These are phyloP conservation scores for Talaromyces thailandensis DNA, from an alignment of 495 filamentous ascomycete species.

Conservation along the genomic window DNA sequence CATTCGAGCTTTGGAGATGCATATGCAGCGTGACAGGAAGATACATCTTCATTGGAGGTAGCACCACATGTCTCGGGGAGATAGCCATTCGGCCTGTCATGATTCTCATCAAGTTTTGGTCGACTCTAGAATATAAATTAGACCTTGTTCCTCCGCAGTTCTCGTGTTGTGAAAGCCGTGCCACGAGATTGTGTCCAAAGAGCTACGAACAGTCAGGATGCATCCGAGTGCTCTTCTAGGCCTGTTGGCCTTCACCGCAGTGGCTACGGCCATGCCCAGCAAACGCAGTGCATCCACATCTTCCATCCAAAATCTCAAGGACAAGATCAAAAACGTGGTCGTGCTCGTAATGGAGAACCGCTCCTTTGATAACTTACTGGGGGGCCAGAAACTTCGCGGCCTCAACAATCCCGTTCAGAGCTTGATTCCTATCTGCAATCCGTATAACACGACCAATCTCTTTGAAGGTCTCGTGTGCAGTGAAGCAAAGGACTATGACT, in stretches of 20 bases:
- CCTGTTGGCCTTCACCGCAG: slow-evolving; percentile 25
- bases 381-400: slow-evolving; percentile 17
- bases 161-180: neutral
- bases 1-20: neutral
- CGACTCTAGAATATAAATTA: neutral
- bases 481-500: slow-evolving; percentile 32
- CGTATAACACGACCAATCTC: slow-evolving; percentile 12
- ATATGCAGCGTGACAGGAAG: neutral
- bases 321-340: slow-evolving; percentile 40
- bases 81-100: neutral
- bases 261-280: slow-evolving; percentile 20
- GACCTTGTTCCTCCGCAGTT: neutral
- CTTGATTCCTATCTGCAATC: slow-evolving; percentile 13
- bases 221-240: slow-evolving; percentile 23
- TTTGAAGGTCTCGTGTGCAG: slow-evolving; percentile 27
- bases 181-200: neutral
- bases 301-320: slow-evolving; percentile 7
- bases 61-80: neutral
- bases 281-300: neutral
- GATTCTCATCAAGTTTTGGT: neutral
- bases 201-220: slow-evolving; percentile 12
- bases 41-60: neutral
- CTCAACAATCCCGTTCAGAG: slow-evolving; percentile 14
- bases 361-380: slow-evolving; percentile 36
- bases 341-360: slow-evolving; percentile 38